Percentiles rank a stretch among this genome's conserved stretches.
Conservation (phyloP, 139 green algal genomes). For the Coelastrella sp. region DNA sequence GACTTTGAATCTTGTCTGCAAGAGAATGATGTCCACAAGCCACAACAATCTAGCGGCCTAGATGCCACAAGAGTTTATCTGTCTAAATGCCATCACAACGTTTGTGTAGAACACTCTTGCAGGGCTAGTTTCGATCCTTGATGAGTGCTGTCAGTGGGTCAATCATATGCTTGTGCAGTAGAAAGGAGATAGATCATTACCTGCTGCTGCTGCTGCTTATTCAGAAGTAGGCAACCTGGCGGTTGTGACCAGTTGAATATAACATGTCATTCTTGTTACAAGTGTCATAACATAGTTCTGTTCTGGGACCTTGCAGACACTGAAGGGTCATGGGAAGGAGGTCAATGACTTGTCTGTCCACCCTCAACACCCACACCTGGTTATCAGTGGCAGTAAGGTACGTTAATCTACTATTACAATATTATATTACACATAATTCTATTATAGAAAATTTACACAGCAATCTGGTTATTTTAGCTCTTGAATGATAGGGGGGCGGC, state of each 20-base stretch:
- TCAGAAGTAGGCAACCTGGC: neutral
- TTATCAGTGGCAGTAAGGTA: slow-evolving; percentile 75
- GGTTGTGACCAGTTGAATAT: neutral
- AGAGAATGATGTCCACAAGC: too few relatives aligned
- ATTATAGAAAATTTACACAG: neutral
- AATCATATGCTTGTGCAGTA: too few relatives aligned
- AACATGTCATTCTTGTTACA: neutral
- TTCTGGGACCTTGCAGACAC: slow-evolving; percentile 47
- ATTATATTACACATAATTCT: neutral
- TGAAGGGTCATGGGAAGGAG: slow-evolving; percentile 75
- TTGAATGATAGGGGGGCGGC: neutral
- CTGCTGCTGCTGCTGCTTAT: slow-evolving; percentile 1
- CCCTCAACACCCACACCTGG: slow-evolving; percentile 62
- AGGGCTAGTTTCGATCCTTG: too few relatives aligned
- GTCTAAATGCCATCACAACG: too few relatives aligned
- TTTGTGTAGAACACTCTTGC: too few relatives aligned
- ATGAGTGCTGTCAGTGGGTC: too few relatives aligned
- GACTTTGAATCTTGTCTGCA: too few relatives aligned
- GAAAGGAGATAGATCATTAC: neutral
- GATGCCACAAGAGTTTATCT: too few relatives aligned
- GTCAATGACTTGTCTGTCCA: slow-evolving; percentile 86
- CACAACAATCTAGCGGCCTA: too few relatives aligned
- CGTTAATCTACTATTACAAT: neutral
- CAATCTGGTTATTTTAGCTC: neutral
- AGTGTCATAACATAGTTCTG: neutral